A percentile compares a stretch with the other conserved stretches of the same genome.
Conservation (phyloP, 768 basidiomycete genomes). For the Piloderma croceum region DNA sequence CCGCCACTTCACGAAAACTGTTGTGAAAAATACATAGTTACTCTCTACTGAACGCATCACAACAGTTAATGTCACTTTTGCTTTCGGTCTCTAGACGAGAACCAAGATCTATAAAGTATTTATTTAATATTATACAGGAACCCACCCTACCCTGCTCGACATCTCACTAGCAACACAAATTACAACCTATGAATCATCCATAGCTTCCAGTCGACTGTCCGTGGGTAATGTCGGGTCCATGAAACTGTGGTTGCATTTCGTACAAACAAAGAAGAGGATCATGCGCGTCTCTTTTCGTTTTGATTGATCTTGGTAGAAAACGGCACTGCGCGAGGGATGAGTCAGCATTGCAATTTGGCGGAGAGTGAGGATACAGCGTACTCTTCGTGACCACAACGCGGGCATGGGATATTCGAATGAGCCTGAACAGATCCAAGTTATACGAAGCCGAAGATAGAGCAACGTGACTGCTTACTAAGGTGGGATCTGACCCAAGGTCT, state of each 20-base stretch:
- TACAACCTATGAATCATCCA: background rate
- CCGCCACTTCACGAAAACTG: too few species aligned
- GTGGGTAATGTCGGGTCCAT: slow-evolving; percentile 58
- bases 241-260: slow-evolving; percentile 73
- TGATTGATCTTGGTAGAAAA: slow-evolving; percentile 95
- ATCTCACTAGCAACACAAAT: too few species aligned
- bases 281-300: slow-evolving; percentile 94
- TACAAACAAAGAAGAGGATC: slow-evolving; percentile 89
- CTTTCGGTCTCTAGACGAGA: too few species aligned
- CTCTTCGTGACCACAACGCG: slow-evolving; percentile 78
- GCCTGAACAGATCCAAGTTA: slow-evolving; percentile 42
- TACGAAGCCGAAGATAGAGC: background rate
- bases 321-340: slow-evolving; percentile 52
- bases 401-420: slow-evolving; percentile 80
- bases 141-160: too few species aligned
- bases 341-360: too few species aligned
- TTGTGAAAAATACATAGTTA: too few species aligned
- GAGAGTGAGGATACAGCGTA: too few species aligned
- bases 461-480: slow-evolving; percentile 49
- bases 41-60: too few species aligned
- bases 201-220: slow-evolving; percentile 24
- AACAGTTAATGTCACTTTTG: too few species aligned
- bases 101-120: too few species aligned
- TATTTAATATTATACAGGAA: too few species aligned
- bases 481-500: slow-evolving; percentile 85